These are phyloP conservation scores for Uronychia binucleata DNA, from an alignment of 73 alveolate species.

Conservation along the genomic window DNA sequence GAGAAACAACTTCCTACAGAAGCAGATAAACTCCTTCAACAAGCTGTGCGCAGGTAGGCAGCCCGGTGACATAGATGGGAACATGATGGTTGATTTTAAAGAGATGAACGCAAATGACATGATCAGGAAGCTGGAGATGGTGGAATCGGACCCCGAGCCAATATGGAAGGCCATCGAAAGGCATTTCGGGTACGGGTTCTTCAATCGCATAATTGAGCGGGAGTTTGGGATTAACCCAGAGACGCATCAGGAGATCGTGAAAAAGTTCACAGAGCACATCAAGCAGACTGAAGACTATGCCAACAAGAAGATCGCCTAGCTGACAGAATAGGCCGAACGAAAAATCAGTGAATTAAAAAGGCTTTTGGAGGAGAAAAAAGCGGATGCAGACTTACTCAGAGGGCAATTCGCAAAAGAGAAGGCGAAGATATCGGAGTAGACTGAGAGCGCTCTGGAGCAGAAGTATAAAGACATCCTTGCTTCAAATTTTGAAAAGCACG, in stretches of 20 bases:
- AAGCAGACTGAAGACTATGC: conserved; percentile 28
- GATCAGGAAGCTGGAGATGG: conserved; percentile 28
- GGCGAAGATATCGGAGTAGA: conserved; percentile 8
- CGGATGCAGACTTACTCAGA: neutral
- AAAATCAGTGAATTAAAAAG: conserved; percentile 5
- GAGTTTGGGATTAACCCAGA: conserved; percentile 56
- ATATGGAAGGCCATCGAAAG: conserved; percentile 48
- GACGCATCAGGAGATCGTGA: conserved; percentile 16
- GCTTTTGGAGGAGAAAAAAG: conserved; percentile 20
- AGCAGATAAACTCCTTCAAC: conserved; percentile 21
- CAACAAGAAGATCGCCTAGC: conserved; percentile 5
- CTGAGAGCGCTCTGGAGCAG: conserved; percentile 4
- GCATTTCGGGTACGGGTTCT: conserved; percentile 45
- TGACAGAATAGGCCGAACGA: conserved; percentile 6
- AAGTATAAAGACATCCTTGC: neutral
- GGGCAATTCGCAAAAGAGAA: neutral
- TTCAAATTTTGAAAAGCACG: conserved; percentile 2
- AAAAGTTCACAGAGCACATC: conserved; percentile 20
- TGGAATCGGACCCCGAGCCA: conserved; percentile 30
- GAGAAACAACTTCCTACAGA: conserved; percentile 8
- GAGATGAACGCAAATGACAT: conserved; percentile 42
- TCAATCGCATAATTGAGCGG: conserved; percentile 36
- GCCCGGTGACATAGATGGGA: conserved; percentile 31
- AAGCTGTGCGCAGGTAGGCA: conserved; percentile 24
- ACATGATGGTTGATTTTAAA: neutral